Base-by-base conservation (phyloP, 495 filamentous ascomycete species). In the Penicillium egyptiacum region DNA sequence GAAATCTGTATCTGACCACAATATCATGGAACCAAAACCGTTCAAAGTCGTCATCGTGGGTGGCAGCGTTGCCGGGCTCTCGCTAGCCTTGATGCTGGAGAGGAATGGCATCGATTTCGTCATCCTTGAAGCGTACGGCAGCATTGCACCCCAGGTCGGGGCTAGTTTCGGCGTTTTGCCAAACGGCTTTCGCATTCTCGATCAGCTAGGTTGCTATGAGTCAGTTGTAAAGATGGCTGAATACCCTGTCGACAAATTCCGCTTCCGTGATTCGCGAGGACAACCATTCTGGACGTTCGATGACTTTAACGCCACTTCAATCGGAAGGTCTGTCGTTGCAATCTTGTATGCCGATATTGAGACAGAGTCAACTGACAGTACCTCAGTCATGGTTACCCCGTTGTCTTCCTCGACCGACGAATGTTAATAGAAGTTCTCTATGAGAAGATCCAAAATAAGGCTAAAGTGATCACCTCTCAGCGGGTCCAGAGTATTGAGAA, bases 21-120 rank as follows among this genome's bases (percentile, higher is more conserved):
- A 10, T 14, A 30, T 28, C 16, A 52, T 52, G 37, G n/a, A 52
- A 9, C 3, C n/a, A 11, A 42, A 31, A 3, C 12, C 30, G 0
- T 55, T 83, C 66, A 75, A 71, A 41, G 80, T 79, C 39, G 65
- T 86, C 31, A 76, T 85, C 35, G 75, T 79, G 11, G 83, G 81
- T 43, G 81, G 78, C 31, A 75, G 77, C 14, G 67, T 82, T 17
- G 67, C 78, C 2, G 79, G 79, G 1, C 65, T 85, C 0, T 75
- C 76, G 1, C 62, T 79, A 1, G 80, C 83, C 0, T 71, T 81
- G 40, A 68, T 68, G 30, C 69, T 86, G 6, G 54, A 73, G 5
- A 66, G 68, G 37, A 70, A 71, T 10, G 70, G 66, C 12, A 79
- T 86, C 56, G 78, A 83, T 50, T 82, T 77, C 46, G 59, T 78